Base-by-base conservation (phyloP, 306 rosid genomes). In the Corylus avellana region DNA sequence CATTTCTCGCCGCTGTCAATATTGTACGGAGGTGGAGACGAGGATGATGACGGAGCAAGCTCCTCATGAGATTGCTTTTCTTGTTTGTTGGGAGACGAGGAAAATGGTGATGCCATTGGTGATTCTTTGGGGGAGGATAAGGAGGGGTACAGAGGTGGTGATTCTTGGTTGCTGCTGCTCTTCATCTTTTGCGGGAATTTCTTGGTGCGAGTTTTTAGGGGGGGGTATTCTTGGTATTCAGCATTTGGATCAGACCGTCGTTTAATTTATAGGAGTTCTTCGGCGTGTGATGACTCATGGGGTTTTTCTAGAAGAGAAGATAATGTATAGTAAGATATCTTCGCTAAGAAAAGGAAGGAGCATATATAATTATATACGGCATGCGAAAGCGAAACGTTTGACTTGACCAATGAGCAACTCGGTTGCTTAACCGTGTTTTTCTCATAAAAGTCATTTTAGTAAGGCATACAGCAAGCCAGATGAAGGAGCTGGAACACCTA, bases 391-490 rank as follows among this genome's bases (percentile, higher is more conserved):
- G 78, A 72, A 0, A 46, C 32, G 61, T 25, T 80, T 76, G 78
- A 68, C 82, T 76, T 27, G 18, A 72, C 7, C 11, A 72, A 39
- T n/a, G 42, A 69, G 32, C 0, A 8, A 8, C 42, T 25, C 13
- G 42, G 20, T 77, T 77, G 85, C 87, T 80, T 84, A 84, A 48
- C 84, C 87, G 87, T 66, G 87, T 84, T 76, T 8, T 70, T 12
- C 9, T 3, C 6, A 20, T 2, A 32, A 32, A 32, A 32, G 35
- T 32, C 35, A 32, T 1, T 32, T 32, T 32, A 2, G 35, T 11
- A 49, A 13, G 53, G 53, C 14, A 0, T 39, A 39, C 44, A 39
- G 44, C 44, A 39, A 39, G 44, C 44, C 44, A 35, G 39, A 4
- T 35, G 39, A 35, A 35, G 39, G 39, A 35, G 4, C 39, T 35